Percentiles rank a stretch among this genome's conserved stretches.
Conservation (phyloP, 208 protist genomes). For the Lotmaria passim region DNA sequence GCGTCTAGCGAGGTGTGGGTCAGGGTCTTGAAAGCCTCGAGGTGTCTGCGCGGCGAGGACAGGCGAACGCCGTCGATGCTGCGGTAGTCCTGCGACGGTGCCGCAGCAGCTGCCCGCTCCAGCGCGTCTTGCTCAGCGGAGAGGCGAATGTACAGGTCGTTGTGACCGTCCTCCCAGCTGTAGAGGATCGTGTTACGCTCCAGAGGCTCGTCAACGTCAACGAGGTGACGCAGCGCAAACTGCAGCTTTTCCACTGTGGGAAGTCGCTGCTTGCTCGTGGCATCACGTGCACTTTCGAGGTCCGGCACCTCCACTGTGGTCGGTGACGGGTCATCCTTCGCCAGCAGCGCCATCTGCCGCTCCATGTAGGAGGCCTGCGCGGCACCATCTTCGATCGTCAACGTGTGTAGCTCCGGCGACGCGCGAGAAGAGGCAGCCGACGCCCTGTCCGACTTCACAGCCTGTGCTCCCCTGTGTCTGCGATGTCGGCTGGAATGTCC, state of each 20-base stretch:
- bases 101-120: slow-evolving; percentile 19
- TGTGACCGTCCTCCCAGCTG: slow-evolving; percentile 52
- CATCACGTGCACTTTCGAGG: not conserved
- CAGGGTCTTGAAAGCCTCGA: not conserved
- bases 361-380: slow-evolving; percentile 7
- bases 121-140: slow-evolving; percentile 21
- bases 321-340: not conserved
- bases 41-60: not conserved
- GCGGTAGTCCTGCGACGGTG: not conserved
- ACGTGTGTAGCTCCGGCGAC: not conserved
- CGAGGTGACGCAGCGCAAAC: slow-evolving; percentile 21
- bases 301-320: not conserved
- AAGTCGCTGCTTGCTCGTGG: not conserved
- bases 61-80: not conserved
- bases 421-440: not conserved
- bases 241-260: not conserved
- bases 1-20: slow-evolving; percentile 28
- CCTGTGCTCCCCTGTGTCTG: not conserved
- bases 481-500: not conserved
- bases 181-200: slow-evolving; percentile 50
- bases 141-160: slow-evolving; percentile 53
- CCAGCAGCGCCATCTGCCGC: not conserved
- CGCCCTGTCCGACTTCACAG: not conserved
- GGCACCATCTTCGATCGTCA: not conserved
- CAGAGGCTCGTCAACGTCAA: slow-evolving; percentile 48